Evolutionary conservation across 1,284 basidiomycete species (phyloP), one percentile per base, ranked within the genome.

Genomic region (Cryptococcus hybrid): DNA sequence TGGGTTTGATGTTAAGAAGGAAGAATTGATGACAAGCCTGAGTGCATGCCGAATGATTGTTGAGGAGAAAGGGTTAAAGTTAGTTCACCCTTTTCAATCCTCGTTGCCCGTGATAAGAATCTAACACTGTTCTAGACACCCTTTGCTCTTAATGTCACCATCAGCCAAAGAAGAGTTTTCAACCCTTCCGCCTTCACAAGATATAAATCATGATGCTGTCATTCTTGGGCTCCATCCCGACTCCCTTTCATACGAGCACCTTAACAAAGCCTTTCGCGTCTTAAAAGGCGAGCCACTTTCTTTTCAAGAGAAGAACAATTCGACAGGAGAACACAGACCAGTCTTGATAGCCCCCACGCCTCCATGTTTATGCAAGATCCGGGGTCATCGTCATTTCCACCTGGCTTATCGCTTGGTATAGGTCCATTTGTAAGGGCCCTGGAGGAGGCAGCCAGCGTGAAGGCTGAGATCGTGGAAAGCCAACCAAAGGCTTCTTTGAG

Each of bases 201-300:
- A 50, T 8, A 13, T 8, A 34, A 57, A 62, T 35, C 82, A 83
- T 66, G 85, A 89, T 66, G 80, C 83, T 0, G 86, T 89, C 49
- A 82, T 89, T n/a, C 71, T 89, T 12, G 87, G 87, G 5, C 80
- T 87, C 15, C 81, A 86, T 0, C 85, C 85, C 1, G 61, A 77
- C 0, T 65, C 78, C 2, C 80, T 88, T 61, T 78, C 80, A 40
- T 88, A 88, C 68, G 72, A 79, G 2, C 35, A 54, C 13, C 79
- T 89, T 53, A 87, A 87, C 70, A 80, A 79, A 7, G 87, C 87
- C 0, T 89, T 88, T 63, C 82, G 86, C 1, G 80, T 89, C 15
- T 80, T 89, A 5, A 66, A 72, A 11, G 56, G 64, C 6, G 77
- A 74, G 54, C 70, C 71, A 15, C 59, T 75, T 5, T 49, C 64